Conservation (phyloP, 495 filamentous ascomycete genomes). For the Tuber borchii region DNA sequence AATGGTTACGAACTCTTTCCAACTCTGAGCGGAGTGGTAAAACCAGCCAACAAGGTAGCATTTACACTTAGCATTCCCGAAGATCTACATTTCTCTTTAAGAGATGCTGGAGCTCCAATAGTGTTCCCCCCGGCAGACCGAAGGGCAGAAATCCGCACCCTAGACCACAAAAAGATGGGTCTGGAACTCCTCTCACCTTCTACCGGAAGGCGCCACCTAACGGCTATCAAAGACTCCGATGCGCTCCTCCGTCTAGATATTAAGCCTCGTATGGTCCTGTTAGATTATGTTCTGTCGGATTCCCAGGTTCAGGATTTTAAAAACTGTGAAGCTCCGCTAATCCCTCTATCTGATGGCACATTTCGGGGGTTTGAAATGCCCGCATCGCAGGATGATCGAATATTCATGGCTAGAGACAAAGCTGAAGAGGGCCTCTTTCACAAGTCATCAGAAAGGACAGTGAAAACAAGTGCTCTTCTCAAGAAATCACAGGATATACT, state of each 20-base stretch:
- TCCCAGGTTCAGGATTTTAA: conserved; percentile 18
- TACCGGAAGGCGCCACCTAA: conserved; percentile 15
- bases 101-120: conserved; percentile 16
- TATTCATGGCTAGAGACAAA: conserved; percentile 16
- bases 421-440: conserved; percentile 22
- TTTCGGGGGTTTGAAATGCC: conserved; percentile 17
- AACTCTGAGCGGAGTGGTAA: conserved; percentile 23
- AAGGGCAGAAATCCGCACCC: conserved; percentile 9
- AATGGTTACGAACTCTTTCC: conserved; percentile 15
- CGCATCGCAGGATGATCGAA: conserved; percentile 4
- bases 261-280: conserved; percentile 9
- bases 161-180: conserved; percentile 5
- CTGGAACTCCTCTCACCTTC: conserved; percentile 15
- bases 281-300: conserved; percentile 36
- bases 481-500: conserved; percentile 3
- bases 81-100: conserved; percentile 19
- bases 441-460: conserved; percentile 15
- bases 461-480: conserved; percentile 6
- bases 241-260: conserved; percentile 2
- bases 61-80: conserved; percentile 19
- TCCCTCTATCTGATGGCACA: conserved; percentile 20
- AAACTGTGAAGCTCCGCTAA: conserved; percentile 24
- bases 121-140: conserved; percentile 29
- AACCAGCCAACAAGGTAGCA: conserved; percentile 12
- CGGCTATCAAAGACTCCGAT: conserved; percentile 12